phyloP scores from a whole-genome alignment of 169 alveolate species.

The Nephromyces sp. region DNA sequence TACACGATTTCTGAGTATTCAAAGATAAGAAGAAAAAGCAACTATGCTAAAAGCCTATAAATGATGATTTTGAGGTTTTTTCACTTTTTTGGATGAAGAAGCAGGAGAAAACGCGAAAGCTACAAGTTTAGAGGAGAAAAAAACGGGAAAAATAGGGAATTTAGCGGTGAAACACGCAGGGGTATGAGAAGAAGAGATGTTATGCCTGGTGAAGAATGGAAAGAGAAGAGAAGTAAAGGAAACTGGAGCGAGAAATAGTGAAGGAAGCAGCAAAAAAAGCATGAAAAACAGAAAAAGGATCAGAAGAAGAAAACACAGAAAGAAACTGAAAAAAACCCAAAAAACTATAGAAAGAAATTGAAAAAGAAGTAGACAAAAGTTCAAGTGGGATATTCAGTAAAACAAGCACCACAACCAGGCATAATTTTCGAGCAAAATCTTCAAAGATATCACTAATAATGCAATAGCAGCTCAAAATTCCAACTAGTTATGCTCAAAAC shows the following conservation, averaged over 20 bases:
- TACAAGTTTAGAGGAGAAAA: background rate
- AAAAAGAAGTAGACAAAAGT: background rate
- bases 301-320: background rate
- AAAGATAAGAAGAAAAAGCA: background rate
- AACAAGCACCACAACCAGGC: no score
- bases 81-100: background rate
- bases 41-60: background rate
- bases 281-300: background rate
- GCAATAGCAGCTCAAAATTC: no score
- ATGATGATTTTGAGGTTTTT: background rate
- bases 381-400: background rate
- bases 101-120: background rate
- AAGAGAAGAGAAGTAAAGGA: background rate
- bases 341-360: background rate
- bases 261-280: background rate
- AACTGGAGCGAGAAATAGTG: background rate
- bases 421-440: no score
- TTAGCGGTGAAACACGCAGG: background rate
- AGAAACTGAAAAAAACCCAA: background rate
- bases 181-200: background rate
- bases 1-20: background rate
- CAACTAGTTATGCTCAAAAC: no score
- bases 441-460: no score
- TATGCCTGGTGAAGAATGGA: background rate
- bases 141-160: background rate